These are phyloP conservation scores for Ganoderma leucocontextum DNA, from an alignment of 1,284 basidiomycete species.

Conservation along the genomic window DNA sequence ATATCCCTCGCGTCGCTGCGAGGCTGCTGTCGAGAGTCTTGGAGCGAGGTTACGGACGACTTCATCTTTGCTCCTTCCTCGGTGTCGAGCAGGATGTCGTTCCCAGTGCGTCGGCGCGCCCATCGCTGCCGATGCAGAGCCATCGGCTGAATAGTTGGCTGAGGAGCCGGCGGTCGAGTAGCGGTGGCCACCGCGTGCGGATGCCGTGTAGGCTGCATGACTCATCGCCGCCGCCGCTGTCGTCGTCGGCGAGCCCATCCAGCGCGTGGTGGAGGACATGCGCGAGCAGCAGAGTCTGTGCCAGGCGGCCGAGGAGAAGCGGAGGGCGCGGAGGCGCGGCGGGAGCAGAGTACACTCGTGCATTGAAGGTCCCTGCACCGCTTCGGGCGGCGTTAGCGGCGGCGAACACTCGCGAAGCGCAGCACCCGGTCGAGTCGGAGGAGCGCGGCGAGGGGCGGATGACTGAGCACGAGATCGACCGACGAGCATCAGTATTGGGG, in stretches of 20 bases:
- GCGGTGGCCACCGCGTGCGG: constrained; percentile 7
- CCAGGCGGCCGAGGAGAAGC: constrained; percentile 81
- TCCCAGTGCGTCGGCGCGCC: not conserved
- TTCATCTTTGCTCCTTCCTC: constrained; percentile 7
- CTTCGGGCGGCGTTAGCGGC: no score
- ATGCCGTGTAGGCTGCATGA: constrained; percentile 63
- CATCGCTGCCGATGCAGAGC: constrained; percentile 24
- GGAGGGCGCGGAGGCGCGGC: constrained; percentile 41
- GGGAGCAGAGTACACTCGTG: constrained; percentile 21
- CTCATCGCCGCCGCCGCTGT: constrained; percentile 64
- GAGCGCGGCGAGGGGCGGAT: not conserved
- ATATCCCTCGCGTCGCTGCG: no score
- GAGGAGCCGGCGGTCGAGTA: not conserved
- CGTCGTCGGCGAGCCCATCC: constrained; percentile 75
- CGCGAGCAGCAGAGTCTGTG: constrained; percentile 91
- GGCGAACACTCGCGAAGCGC: constrained; percentile 24
- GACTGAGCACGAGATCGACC: constrained; percentile 20
- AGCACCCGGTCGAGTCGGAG: constrained; percentile 27
- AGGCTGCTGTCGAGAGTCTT: not conserved
- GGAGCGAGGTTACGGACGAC: no score
- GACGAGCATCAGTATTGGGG: constrained; percentile 25
- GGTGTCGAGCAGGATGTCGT: not conserved
- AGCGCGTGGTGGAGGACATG: constrained; percentile 86
- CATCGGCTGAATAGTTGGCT: constrained; percentile 38
- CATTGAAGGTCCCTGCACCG: not conserved